Conservation (phyloP, 2,329 filamentous ascomycete species). For the Albophoma yamanashiensis region DNA sequence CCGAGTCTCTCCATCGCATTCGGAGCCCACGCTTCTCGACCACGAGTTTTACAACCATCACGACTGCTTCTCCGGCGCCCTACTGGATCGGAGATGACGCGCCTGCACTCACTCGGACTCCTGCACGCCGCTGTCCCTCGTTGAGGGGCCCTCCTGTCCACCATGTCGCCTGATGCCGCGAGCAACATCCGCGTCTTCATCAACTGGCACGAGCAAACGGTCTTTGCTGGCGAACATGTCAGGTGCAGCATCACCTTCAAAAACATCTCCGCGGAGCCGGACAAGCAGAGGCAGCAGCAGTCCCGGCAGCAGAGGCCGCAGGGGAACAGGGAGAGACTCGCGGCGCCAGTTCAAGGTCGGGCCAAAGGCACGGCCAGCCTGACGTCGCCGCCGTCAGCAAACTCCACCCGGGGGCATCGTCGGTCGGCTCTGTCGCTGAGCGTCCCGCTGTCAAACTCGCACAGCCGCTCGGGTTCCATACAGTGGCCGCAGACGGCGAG, state of each 20-base stretch:
- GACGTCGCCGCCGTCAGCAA: conserved; percentile 31
- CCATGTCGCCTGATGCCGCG: conserved; percentile 37
- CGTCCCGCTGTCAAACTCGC: conserved; percentile 33
- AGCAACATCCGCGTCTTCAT: conserved; percentile 90
- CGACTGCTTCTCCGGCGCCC: conserved; percentile 1
- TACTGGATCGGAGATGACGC: conserved; percentile 18
- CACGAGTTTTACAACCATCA: not conserved
- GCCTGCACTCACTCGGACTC: conserved; percentile 13
- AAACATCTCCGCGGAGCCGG: conserved; percentile 53
- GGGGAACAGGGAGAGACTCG: conserved; percentile 23
- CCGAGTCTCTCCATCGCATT: not conserved
- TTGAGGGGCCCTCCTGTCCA: conserved; percentile 19
- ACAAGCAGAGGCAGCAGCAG: conserved; percentile 17
- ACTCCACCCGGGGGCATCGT: conserved; percentile 45
- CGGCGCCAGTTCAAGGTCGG: conserved; percentile 32
- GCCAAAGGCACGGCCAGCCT: conserved; percentile 31
- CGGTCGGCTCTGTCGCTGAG: conserved; percentile 54
- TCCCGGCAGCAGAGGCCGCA: conserved; percentile 12
- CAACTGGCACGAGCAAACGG: conserved; percentile 84
- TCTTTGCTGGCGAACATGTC: conserved; percentile 93
- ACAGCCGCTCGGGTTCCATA: conserved; percentile 33
- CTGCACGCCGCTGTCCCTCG: conserved; percentile 15
- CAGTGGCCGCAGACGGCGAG: conserved; percentile 31
- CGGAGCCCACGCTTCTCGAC: not conserved
- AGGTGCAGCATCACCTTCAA: conserved; percentile 95